Evolutionary conservation across 352 stramenopile genomes (phyloP).

Genomic region (Globisporangium abappressorium): DNA sequence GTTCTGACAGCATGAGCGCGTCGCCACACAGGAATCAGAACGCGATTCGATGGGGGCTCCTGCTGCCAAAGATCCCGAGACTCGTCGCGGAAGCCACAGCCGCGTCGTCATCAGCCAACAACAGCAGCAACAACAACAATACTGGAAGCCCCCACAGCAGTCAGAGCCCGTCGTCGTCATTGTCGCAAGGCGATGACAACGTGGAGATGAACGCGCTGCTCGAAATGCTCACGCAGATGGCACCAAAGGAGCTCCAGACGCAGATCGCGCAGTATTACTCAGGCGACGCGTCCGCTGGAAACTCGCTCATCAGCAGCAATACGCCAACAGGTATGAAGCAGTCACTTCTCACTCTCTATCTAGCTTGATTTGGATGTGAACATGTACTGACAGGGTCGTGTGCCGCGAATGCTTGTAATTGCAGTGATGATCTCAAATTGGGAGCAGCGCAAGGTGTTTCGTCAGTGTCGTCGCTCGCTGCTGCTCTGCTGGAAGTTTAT

Average conservation of each 20-base stretch:
- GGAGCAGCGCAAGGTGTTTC: conserved; percentile 46
- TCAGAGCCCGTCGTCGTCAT: neutral
- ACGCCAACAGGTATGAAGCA: conserved; percentile 18
- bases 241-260: conserved; percentile 44
- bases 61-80: conserved; percentile 41
- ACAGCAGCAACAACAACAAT: neutral
- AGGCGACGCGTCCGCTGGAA: conserved; percentile 16
- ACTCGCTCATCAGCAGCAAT: conserved; percentile 10
- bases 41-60: conserved; percentile 30
- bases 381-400: too few relatives aligned
- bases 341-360: neutral
- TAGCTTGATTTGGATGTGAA: neutral
- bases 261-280: conserved; percentile 59
- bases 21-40: neutral
- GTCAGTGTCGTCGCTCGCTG: conserved; percentile 55
- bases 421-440: conserved; percentile 26
- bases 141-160: neutral
- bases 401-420: neutral
- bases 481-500: conserved; percentile 69
- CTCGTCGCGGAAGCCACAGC: conserved; percentile 41
- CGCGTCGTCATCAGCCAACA: conserved; percentile 7
- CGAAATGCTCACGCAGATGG: conserved; percentile 59
- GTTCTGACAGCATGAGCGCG: neutral
- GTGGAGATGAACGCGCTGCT: conserved; percentile 31
- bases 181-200: conserved; percentile 4